These are phyloP conservation scores for Aspergillus brunneoviolaceus DNA, from an alignment of 2,329 filamentous ascomycete genomes.

Conservation along the genomic window DNA sequence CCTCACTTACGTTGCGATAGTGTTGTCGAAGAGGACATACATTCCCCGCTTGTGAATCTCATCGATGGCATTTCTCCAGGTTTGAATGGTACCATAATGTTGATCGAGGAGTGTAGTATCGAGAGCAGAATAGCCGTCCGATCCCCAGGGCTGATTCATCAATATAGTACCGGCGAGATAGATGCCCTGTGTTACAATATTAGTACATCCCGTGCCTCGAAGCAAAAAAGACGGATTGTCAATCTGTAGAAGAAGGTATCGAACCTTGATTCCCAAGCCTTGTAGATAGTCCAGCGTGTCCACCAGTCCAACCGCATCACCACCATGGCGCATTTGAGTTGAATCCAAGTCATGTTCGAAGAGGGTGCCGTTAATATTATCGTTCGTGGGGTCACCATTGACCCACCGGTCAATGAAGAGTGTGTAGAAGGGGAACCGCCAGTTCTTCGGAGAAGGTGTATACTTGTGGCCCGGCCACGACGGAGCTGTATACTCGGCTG, in stretches of 20 bases:
- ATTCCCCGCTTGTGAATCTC: constrained; percentile 63
- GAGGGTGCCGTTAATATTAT: constrained; percentile 60
- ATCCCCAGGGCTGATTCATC: constrained; percentile 64
- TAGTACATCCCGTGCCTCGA: not conserved
- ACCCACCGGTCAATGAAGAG: constrained; percentile 64
- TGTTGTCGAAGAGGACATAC: constrained; percentile 67
- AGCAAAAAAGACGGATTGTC: not conserved
- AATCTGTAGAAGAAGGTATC: not conserved
- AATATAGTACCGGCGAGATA: constrained; percentile 65
- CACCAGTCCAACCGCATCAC: constrained; percentile 58
- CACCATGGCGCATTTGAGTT: constrained; percentile 64
- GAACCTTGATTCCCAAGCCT: constrained; percentile 62
- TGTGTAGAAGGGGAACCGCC: constrained; percentile 66
- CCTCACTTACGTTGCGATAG: constrained; percentile 57
- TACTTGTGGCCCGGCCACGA: constrained; percentile 56
- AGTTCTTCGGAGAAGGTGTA: constrained; percentile 57
- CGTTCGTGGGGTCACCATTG: constrained; percentile 64
- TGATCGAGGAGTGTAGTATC: constrained; percentile 64
- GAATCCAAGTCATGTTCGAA: constrained; percentile 62
- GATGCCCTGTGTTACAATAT: constrained; percentile 46
- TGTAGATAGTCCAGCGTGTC: constrained; percentile 64
- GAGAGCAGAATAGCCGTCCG: constrained; percentile 60
- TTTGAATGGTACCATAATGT: constrained; percentile 60
- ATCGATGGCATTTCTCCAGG: constrained; percentile 58
- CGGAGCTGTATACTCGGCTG: constrained; percentile 58